Conservation (phyloP, 345 rosid genomes). For the Heritiera fomes region DNA sequence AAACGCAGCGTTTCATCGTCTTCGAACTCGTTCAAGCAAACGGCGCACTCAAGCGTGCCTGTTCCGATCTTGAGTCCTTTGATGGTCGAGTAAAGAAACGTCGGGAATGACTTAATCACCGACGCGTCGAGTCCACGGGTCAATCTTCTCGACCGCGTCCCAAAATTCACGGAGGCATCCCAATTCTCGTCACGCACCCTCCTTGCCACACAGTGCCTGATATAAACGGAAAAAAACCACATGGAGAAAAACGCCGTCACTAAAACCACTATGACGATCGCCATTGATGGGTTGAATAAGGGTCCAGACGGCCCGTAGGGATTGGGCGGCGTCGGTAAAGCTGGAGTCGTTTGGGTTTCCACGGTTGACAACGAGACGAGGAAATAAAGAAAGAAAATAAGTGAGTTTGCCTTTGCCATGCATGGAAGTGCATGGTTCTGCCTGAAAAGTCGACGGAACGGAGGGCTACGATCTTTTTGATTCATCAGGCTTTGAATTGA, state of each 20-base stretch:
- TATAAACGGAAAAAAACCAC: conserved; percentile 68
- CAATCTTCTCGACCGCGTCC: conserved; percentile 36
- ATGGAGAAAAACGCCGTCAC: conserved; percentile 60
- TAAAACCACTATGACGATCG: conserved; percentile 54
- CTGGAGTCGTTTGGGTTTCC: conserved; percentile 18
- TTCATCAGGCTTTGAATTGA: neutral
- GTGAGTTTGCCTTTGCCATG: neutral
- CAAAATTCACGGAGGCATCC: conserved; percentile 26
- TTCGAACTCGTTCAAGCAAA: conserved; percentile 80
- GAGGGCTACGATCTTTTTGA: neutral
- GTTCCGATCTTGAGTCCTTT: conserved; percentile 64
- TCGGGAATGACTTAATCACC: conserved; percentile 74
- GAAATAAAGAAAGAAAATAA: conserved; percentile 24
- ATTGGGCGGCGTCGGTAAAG: conserved; percentile 10
- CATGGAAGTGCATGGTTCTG: neutral
- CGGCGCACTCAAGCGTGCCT: conserved; percentile 76
- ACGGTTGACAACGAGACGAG: conserved; percentile 28
- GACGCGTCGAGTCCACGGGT: conserved; percentile 55
- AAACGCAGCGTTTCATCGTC: conserved; percentile 82
- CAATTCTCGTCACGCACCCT: conserved; percentile 16
- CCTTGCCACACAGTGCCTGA: conserved; percentile 46
- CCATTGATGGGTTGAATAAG: conserved; percentile 46
- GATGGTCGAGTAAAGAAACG: conserved; percentile 68
- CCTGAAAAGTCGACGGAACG: neutral
- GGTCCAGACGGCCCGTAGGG: neutral